Evolutionary conservation across 139 green algal genomes (phyloP).

Genomic region (Diplosphaera chodatii): DNA sequence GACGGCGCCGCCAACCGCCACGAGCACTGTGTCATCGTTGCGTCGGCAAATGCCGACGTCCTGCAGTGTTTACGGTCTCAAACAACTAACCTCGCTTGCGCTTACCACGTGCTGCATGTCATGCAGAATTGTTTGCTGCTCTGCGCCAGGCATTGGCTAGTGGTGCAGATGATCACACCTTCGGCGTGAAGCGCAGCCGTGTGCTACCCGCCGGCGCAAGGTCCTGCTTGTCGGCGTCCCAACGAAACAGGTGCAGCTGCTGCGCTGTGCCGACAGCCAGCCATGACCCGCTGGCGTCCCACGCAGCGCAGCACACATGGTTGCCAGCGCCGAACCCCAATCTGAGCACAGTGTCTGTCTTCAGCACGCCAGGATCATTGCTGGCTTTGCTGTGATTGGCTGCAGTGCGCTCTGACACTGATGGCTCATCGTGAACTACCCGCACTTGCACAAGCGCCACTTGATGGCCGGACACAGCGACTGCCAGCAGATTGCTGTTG

Average conservation of each 20-base stretch:
- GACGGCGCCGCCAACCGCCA: not conserved
- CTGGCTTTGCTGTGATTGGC: not conserved
- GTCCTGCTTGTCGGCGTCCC: not conserved
- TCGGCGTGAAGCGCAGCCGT: not conserved
- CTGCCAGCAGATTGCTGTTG: not conserved
- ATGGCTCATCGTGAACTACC: too few relatives aligned
- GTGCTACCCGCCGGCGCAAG: not conserved
- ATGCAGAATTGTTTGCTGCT: too few relatives aligned
- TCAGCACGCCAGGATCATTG: not conserved
- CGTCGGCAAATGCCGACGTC: not conserved
- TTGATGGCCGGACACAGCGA: not conserved
- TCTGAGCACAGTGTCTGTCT: not conserved
- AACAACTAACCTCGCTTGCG: too few relatives aligned
- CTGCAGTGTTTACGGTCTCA: not conserved
- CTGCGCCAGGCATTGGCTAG: too few relatives aligned
- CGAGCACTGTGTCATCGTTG: not conserved
- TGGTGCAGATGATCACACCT: not conserved
- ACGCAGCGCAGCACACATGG: not conserved
- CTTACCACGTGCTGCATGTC: too few relatives aligned
- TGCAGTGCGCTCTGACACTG: too few relatives aligned
- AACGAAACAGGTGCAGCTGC: not conserved
- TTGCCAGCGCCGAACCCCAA: not conserved
- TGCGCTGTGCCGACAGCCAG: not conserved
- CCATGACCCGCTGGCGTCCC: not conserved
- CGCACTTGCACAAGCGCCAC: not conserved